A percentile compares a stretch with the other conserved stretches of the same genome.
phyloP scores from a whole-genome alignment of 2,329 filamentous ascomycete genomes.

The Venturia nashicola region DNA sequence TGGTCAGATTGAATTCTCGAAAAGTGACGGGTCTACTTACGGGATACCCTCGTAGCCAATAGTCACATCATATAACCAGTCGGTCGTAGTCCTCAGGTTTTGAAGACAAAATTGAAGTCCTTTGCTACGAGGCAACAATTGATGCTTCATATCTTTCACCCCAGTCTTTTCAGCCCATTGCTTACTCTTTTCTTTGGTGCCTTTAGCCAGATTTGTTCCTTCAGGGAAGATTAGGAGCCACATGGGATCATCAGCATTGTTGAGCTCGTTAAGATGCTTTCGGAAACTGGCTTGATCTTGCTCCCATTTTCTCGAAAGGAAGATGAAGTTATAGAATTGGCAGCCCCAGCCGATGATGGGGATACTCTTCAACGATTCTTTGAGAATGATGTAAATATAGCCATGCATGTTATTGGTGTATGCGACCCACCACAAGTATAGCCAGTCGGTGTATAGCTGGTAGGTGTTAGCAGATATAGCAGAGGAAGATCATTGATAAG shows the following conservation, averaged over 20 bases:
- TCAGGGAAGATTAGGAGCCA: slow-evolving; percentile 84
- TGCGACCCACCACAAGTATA: slow-evolving; percentile 90
- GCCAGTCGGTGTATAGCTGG: slow-evolving; percentile 79
- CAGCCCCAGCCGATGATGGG: slow-evolving; percentile 71
- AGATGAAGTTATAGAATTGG: slow-evolving; percentile 82
- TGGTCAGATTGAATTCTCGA: not conserved
- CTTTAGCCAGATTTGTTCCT: slow-evolving; percentile 67
- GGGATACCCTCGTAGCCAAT: slow-evolving; percentile 90
- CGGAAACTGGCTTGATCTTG: slow-evolving; percentile 66
- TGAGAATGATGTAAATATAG: slow-evolving; percentile 80
- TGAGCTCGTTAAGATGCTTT: slow-evolving; percentile 59
- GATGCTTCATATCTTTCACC: slow-evolving; percentile 58
- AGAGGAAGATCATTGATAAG: too few relatives aligned
- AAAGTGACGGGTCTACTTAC: slow-evolving; percentile 40
- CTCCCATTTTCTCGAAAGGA: slow-evolving; percentile 81
- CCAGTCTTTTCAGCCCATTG: slow-evolving; percentile 68
- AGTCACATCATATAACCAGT: slow-evolving; percentile 86
- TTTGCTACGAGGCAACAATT: slow-evolving; percentile 68
- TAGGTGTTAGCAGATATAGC: slow-evolving; percentile 4
- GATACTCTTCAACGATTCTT: slow-evolving; percentile 73
- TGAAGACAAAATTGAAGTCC: slow-evolving; percentile 69
- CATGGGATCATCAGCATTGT: slow-evolving; percentile 62
- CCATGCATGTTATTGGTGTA: slow-evolving; percentile 77
- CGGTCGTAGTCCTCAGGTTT: slow-evolving; percentile 60
- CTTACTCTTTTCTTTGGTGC: slow-evolving; percentile 57